These are phyloP conservation scores for Phytopythium sindhum DNA, from an alignment of 352 stramenopile species.

Conservation along the genomic window DNA sequence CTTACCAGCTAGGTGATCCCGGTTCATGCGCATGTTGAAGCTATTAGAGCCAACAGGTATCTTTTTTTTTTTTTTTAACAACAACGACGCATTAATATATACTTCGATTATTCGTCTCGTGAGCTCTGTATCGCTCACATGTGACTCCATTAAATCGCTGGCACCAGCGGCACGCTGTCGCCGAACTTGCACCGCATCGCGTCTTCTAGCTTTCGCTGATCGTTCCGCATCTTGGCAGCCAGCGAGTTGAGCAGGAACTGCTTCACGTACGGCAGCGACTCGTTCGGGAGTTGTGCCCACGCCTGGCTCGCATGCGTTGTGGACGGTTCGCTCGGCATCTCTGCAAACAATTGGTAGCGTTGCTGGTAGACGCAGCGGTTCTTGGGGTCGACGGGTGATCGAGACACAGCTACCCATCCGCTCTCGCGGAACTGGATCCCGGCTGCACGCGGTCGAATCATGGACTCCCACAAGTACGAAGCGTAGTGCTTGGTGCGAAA, in stretches of 20 bases:
- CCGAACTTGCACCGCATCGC: not conserved
- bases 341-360: not conserved
- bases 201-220: not conserved
- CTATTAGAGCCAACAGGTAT: too few relatives aligned
- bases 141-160: constrained; percentile 2
- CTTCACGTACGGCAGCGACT: not conserved
- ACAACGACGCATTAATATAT: too few relatives aligned
- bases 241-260: constrained; percentile 8
- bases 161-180: not conserved
- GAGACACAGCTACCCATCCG: not conserved
- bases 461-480: not conserved
- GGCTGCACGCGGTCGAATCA: not conserved
- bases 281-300: not conserved
- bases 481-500: not conserved
- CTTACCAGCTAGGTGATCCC: too few relatives aligned
- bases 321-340: not conserved
- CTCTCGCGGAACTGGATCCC: constrained; percentile 6
- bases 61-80: too few relatives aligned
- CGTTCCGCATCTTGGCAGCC: constrained; percentile 2
- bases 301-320: not conserved
- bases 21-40: too few relatives aligned
- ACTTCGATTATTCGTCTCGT: too few relatives aligned
- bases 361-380: constrained; percentile 4
- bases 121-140: too few relatives aligned
- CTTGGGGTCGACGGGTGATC: not conserved